These are phyloP conservation scores for Cladosporium sp. DNA, from an alignment of 2,329 filamentous ascomycete genomes.

Conservation along the genomic window DNA sequence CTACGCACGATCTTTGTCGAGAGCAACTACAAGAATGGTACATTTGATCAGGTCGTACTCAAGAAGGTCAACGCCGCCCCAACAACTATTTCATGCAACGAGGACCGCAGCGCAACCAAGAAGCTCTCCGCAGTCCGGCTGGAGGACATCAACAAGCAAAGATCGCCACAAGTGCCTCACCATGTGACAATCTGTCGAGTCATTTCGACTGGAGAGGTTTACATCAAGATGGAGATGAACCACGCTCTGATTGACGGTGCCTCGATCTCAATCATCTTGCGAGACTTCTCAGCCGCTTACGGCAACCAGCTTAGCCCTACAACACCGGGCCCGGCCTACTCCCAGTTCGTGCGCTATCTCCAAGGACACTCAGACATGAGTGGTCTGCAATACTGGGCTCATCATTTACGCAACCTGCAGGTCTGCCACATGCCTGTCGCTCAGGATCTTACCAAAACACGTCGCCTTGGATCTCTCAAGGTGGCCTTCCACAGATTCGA, in stretches of 20 bases:
- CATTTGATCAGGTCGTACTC: constrained; percentile 15
- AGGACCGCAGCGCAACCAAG: not conserved
- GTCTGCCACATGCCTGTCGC: constrained; percentile 11
- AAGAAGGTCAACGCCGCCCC: constrained; percentile 10
- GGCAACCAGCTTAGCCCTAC: not conserved
- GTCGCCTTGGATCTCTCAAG: constrained; percentile 14
- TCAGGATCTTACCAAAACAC: constrained; percentile 10
- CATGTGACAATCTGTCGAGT: constrained; percentile 16
- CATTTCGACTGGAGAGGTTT: constrained; percentile 13
- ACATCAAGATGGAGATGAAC: constrained; percentile 17
- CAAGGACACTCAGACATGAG: constrained; percentile 15
- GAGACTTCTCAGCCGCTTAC: constrained; percentile 17
- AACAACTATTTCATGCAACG: constrained; percentile 12
- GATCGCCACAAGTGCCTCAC: constrained; percentile 11
- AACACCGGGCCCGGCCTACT: constrained; percentile 1
- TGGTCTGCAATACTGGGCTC: constrained; percentile 14
- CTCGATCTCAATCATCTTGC: constrained; percentile 13
- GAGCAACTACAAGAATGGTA: constrained; percentile 14
- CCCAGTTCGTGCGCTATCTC: constrained; percentile 10
- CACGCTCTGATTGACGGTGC: constrained; percentile 14
- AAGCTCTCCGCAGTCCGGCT: constrained; percentile 26
- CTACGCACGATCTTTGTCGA: constrained; percentile 42
- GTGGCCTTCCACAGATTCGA: constrained; percentile 18
- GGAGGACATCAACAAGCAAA: constrained; percentile 48
- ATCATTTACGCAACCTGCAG: constrained; percentile 4